Conservation (phyloP, 257 asterid genomes). For the Jasminum sambac region DNA sequence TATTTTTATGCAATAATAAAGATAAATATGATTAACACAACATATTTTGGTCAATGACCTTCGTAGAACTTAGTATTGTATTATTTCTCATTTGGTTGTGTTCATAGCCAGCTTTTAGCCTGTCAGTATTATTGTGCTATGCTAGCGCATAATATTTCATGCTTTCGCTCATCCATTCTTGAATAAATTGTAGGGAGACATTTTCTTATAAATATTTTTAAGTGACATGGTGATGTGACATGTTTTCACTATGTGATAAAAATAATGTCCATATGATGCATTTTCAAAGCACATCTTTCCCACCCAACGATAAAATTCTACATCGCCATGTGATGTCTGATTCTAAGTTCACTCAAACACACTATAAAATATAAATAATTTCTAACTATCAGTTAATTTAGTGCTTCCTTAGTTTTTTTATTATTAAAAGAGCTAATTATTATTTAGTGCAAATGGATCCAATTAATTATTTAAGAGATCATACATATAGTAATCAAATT, state of each 20-base stretch:
- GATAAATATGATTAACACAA: no score
- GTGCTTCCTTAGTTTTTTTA: not conserved
- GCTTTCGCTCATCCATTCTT: not conserved
- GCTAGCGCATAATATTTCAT: not conserved
- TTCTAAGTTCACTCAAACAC: not conserved
- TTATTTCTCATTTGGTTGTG: not conserved
- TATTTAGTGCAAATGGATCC: not conserved
- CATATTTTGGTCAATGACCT: no score
- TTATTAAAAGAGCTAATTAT: not conserved
- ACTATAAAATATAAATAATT: not conserved
- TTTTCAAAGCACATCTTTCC: no score
- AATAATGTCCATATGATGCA: no score
- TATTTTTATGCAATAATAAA: no score
- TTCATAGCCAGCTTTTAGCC: not conserved
- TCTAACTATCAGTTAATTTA: not conserved
- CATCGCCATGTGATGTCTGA: not conserved
- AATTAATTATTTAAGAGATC: no score
- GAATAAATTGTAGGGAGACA: no score
- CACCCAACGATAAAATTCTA: no score
- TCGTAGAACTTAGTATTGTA: not conserved
- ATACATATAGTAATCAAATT: no score
- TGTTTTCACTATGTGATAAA: no score
- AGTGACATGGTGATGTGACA: no score
- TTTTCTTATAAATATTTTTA: no score
- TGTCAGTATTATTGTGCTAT: not conserved